Percentiles rank a stretch among this genome's conserved stretches.
Evolutionary conservation across 2,329 filamentous ascomycete genomes (phyloP).

Genomic region (Fusarium domesticum): DNA sequence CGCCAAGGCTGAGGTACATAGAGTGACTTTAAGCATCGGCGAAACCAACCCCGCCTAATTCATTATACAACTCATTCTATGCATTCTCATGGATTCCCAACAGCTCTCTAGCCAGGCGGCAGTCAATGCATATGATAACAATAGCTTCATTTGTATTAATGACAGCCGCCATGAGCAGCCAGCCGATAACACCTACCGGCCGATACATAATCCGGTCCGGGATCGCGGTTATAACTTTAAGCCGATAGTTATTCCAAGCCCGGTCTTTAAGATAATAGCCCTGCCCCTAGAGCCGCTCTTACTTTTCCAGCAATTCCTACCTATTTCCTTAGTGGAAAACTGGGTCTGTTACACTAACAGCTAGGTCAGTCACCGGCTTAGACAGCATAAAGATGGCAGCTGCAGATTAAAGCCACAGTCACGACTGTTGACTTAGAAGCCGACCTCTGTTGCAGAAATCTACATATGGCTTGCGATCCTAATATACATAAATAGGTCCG

Average conservation of each 20-base stretch:
- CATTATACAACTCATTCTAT: constrained; percentile 1
- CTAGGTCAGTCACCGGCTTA: not conserved
- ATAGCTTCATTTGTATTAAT: constrained; percentile 4
- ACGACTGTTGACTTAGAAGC: constrained; percentile 2
- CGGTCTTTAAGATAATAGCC: not conserved
- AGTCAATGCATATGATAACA: constrained; percentile 1
- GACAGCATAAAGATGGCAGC: not conserved
- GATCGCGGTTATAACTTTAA: constrained; percentile 2
- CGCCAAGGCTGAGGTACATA: not conserved
- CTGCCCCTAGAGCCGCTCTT: not conserved
- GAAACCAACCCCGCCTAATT: not conserved
- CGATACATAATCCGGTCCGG: not conserved
- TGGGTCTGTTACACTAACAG: constrained; percentile 6
- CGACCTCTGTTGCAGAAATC: constrained; percentile 4
- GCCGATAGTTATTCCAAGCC: not conserved
- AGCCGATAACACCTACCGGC: constrained; percentile 1
- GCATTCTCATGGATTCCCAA: constrained; percentile 1
- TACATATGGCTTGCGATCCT: constrained; percentile 8
- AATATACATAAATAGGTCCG: no score
- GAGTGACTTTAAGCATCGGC: no score
- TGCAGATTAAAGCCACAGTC: not conserved
- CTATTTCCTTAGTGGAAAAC: constrained; percentile 5
- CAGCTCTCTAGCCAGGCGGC: not conserved
- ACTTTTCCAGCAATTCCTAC: constrained; percentile 7
- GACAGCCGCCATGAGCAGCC: not conserved